Base-by-base conservation (phyloP, 2,329 filamentous ascomycete genomes). In the Cordyceps fumosorosea region DNA sequence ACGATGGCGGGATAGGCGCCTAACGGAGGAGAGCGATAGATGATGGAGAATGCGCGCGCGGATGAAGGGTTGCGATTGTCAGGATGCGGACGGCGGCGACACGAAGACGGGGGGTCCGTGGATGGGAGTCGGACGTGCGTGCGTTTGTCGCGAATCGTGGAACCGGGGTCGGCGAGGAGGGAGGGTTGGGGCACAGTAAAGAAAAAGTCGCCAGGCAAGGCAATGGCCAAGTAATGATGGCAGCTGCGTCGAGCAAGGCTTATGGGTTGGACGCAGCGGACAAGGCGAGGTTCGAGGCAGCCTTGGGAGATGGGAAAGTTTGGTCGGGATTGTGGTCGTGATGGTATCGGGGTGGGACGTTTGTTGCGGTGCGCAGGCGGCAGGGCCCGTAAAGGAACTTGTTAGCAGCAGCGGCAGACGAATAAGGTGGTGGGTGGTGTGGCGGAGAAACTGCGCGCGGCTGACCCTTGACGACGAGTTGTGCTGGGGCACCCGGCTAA, bases 381-480 rank as follows among this genome's bases (percentile, higher is more conserved):
- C 45, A 58, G 29, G 57, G 56, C 50, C 57, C 34, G 57, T 37
- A 54, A 7, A 14, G 34, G 34, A 37, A 37, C 34, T 37, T 29
- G 29, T 29, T 37, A 37, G 34, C 29, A 52, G 22, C 24, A 32
- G 57, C 16, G 6, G 24, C 20, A 56, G 22, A 48, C 26, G 44
- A 54, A 37, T 51, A 18, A n/a, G 44, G 10, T 20, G 44, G 18
- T 45, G 60, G 52, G 45, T 62, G 45, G 24, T 56, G 22, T 32
- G 45, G 60, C 45, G 60, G 52, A 62, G 59, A 56, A 44, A 50
- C 59, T 26, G 42, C 42, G 53, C 59, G 59, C 51, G 60, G 60
- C 60, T 62, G 60, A 62, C 45, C 34, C 34, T 37, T 37, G 34
- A 37, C 34, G 29, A 29, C 29, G 29, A 29, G 29, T 29, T 29